Conservation (phyloP, 116 monocot species). For the Zostera marina region DNA sequence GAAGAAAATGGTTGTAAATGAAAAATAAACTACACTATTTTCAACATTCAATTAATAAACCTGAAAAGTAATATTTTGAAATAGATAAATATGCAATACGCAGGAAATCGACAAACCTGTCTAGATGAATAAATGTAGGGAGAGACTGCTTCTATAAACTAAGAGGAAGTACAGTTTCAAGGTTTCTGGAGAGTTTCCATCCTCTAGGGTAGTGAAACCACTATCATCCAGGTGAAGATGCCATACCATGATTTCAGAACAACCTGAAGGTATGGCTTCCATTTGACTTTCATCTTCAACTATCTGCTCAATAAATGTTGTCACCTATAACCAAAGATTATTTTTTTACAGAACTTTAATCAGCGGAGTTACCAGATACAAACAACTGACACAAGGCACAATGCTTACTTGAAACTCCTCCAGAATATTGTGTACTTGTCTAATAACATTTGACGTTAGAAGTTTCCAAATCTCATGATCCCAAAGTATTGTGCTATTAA, state of each 20-base stretch:
- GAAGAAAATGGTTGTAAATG: too few species aligned
- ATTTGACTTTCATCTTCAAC: conserved; percentile 97
- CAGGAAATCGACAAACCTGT: neutral
- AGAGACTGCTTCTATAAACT: conserved; percentile 2
- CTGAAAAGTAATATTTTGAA: too few species aligned
- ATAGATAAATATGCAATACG: neutral
- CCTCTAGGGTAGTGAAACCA: conserved; percentile 48
- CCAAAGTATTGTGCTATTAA: conserved; percentile 92
- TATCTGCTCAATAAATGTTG: conserved; percentile 83
- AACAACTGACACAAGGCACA: neutral
- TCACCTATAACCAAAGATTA: conserved; percentile 40
- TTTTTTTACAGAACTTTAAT: conserved; percentile 8
- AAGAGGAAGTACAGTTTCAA: conserved; percentile 46
- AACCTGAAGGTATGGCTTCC: conserved; percentile 65
- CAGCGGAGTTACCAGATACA: neutral
- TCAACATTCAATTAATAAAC: too few species aligned
- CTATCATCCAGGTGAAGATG: conserved; percentile 65
- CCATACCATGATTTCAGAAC: conserved; percentile 85
- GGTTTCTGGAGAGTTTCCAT: conserved; percentile 47
- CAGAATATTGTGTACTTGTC: conserved; percentile 67
- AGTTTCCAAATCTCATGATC: conserved; percentile 46
- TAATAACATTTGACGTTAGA: conserved; percentile 24
- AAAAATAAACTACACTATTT: too few species aligned
- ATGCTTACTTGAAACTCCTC: conserved; percentile 75
- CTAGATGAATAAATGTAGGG: neutral